Conservation (phyloP, 352 stramenopile species). For the Phytophthora cajani region DNA sequence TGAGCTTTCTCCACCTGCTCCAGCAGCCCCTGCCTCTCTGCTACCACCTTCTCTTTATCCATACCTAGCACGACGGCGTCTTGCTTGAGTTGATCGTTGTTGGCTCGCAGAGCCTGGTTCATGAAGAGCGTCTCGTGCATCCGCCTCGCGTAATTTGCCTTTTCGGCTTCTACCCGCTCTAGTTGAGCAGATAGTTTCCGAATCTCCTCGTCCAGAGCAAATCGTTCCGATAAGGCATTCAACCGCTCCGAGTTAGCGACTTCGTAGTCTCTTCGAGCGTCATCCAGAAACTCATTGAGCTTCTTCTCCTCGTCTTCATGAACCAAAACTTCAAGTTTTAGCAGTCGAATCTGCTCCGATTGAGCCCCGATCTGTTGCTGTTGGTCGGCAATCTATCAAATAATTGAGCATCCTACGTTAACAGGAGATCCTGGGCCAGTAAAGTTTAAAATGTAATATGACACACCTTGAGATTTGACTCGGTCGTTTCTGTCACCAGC, state of each 20-base stretch:
- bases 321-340: constrained; percentile 73
- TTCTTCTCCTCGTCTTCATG: constrained; percentile 73
- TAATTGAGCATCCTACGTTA: background rate
- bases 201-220: constrained; percentile 70
- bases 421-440: background rate
- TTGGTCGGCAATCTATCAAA: constrained; percentile 48
- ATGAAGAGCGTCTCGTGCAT: constrained; percentile 83
- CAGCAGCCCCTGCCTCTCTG: constrained; percentile 47
- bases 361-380: constrained; percentile 37
- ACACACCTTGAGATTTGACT: constrained; percentile 44
- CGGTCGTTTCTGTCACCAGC: constrained; percentile 47
- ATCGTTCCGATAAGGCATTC: constrained; percentile 67
- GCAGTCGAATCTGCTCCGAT: constrained; percentile 59
- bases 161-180: constrained; percentile 62
- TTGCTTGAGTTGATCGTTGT: constrained; percentile 74
- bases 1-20: constrained; percentile 42
- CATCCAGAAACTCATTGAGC: constrained; percentile 65
- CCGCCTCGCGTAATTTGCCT: constrained; percentile 62
- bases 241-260: constrained; percentile 71
- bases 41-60: constrained; percentile 63
- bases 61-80: constrained; percentile 55
- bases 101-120: constrained; percentile 72
- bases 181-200: constrained; percentile 59
- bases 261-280: constrained; percentile 66
- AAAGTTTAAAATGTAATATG: no score